Evolutionary conservation across 495 filamentous ascomycete genomes (phyloP), one percentile per base, ranked within the genome.

Genomic region (Paragyromitra xinjiangensis): DNA sequence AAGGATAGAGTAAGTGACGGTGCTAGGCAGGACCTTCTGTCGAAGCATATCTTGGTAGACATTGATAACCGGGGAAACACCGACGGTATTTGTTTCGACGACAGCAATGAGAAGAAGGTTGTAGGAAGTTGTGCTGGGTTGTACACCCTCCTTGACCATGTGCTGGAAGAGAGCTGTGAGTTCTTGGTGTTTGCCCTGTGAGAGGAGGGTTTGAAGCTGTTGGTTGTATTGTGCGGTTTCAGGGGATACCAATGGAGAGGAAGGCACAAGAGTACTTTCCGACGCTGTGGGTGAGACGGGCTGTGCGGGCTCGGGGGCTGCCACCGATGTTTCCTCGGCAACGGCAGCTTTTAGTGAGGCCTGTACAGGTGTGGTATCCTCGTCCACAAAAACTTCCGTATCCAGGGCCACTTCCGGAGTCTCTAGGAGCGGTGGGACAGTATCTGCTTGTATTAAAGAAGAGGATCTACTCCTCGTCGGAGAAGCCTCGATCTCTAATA

Each of bases 31-130:
- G 53, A 98, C 90, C 80, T 91, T 91, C 61, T 94, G 92, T 73
- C 92, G 88, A 78, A 97, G 91, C 95, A 99, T 97, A 83, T 98
- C 93, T 53, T 93, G 91, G 85, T 98, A 98, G 71, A 98, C 91
- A 87, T 94, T 94, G 62, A 98, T 88, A 6, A 93, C 94, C 85
- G 97, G 97, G 59, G 92, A 89, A 58, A 82, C 77, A n/a, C 77
- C 66, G 22, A 45, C 16, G 1, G 79, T 39, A 16, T 69, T 71
- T 50, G 68, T 69, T 39, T 78, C 62, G 29, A 97, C 91, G 9
- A 94, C 88, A 37, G 96, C 93, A 78, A 90, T 87, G 51, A 99
- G 86, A 53, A 98, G 86, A 45, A 92, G 92, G 84, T 98, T 97
- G 86, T 98, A 99, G 19, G 95, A 92, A 22, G 89, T 86, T 40